Conservation (phyloP, 2,329 filamentous ascomycete species). For the Cytospora piceae region DNA sequence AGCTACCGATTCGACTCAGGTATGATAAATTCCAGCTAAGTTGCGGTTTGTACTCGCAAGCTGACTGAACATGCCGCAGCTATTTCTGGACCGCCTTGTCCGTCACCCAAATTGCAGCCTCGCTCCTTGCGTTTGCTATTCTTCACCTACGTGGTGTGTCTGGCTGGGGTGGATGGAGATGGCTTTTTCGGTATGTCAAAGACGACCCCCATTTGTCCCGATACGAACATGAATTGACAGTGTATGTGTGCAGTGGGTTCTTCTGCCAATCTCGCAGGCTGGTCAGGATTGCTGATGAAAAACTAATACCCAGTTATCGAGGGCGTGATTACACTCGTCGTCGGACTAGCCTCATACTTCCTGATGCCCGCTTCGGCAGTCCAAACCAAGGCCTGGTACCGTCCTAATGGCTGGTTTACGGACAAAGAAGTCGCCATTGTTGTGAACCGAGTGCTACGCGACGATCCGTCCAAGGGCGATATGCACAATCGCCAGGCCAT, state of each 20-base stretch:
- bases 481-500: conserved; percentile 61
- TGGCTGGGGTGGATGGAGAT: conserved; percentile 47
- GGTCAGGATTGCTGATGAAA: neutral
- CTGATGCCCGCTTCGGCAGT: conserved; percentile 55
- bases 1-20: conserved; percentile 44
- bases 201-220: neutral
- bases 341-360: conserved; percentile 56
- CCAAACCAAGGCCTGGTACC: conserved; percentile 54
- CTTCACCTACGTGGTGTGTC: conserved; percentile 44
- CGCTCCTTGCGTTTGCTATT: conserved; percentile 43
- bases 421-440: conserved; percentile 61
- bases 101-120: conserved; percentile 40
- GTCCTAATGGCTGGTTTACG: conserved; percentile 59
- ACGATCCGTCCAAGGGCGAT: conserved; percentile 58
- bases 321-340: conserved; percentile 54
- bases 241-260: neutral
- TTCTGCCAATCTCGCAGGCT: neutral
- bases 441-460: conserved; percentile 59
- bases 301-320: conserved; percentile 49
- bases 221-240: neutral
- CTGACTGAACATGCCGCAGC: conserved; percentile 25
- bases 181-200: conserved; percentile 47
- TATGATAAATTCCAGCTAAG: neutral
- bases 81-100: conserved; percentile 46
- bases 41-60: neutral